A percentile compares a stretch with the other conserved stretches of the same genome.
Evolutionary conservation across 148 eudicot species (phyloP).

Genomic region (Linanthus parryae): DNA sequence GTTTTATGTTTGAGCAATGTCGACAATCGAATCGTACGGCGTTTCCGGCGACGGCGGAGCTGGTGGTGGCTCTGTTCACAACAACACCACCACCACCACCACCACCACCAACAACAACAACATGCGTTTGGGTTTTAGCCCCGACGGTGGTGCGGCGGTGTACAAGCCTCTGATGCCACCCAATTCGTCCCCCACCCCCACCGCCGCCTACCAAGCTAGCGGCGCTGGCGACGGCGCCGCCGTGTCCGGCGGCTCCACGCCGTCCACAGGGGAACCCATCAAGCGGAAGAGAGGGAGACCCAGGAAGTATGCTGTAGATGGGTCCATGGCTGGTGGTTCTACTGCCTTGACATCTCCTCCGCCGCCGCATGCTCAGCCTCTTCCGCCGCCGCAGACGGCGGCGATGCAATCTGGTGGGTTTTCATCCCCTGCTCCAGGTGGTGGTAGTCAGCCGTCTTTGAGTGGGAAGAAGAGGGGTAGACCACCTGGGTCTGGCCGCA

Average conservation of each 20-base stretch:
- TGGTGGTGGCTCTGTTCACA: not conserved
- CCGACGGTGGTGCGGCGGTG: slow-evolving; percentile 18
- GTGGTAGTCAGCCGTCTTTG: not conserved
- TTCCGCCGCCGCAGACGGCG: slow-evolving; percentile 7
- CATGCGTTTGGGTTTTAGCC: slow-evolving; percentile 28
- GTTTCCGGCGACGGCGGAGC: not conserved
- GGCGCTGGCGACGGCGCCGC: slow-evolving; percentile 11
- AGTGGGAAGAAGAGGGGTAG: slow-evolving; percentile 39
- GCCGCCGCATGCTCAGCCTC: too few species aligned
- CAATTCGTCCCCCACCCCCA: slow-evolving; percentile 8
- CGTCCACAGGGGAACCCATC: slow-evolving; percentile 11
- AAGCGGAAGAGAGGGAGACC: slow-evolving; percentile 53
- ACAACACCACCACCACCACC: slow-evolving; percentile 2
- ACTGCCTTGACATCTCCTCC: too few species aligned
- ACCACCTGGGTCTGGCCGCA: slow-evolving; percentile 40
- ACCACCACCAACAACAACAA: slow-evolving; percentile 3
- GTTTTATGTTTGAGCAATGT: slow-evolving; percentile 13
- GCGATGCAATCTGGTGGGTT: slow-evolving; percentile 8
- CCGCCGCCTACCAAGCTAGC: not conserved
- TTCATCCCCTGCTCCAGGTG: slow-evolving; percentile 9
- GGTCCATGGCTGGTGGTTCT: slow-evolving; percentile 15
- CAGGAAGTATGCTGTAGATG: slow-evolving; percentile 41
- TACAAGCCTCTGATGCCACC: slow-evolving; percentile 23
- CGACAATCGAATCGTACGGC: slow-evolving; percentile 6
- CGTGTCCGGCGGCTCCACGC: not conserved